Percentiles rank a stretch among this genome's conserved stretches.
Conservation (phyloP, 2,329 filamentous ascomycete species). For the Sclerotiophoma versabilis region DNA sequence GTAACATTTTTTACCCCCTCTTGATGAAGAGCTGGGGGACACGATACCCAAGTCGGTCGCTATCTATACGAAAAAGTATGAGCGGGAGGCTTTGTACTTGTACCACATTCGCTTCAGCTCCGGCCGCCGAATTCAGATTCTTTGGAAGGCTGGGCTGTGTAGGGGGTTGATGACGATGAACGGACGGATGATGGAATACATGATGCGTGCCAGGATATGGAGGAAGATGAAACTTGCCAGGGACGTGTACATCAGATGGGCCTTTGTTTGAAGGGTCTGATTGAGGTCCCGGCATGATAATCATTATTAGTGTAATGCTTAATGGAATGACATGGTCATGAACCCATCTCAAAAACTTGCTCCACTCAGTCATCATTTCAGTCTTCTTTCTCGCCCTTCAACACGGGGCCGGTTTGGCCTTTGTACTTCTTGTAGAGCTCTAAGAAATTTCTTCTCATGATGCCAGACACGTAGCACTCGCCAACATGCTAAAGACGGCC, state of each 20-base stretch:
- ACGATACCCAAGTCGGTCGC: conserved; percentile 24
- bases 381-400: not conserved
- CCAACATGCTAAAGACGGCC: not conserved
- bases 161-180: conserved; percentile 13
- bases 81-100: conserved; percentile 30
- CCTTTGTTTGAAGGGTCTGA: conserved; percentile 10
- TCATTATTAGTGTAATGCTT: conserved; percentile 46
- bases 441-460: not conserved
- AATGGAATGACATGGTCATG: conserved; percentile 38
- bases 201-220: conserved; percentile 11
- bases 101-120: conserved; percentile 42
- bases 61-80: conserved; percentile 18
- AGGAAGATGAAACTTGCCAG: conserved; percentile 1
- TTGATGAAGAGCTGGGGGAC: conserved; percentile 1
- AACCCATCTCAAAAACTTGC: conserved; percentile 6
- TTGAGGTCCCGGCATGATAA: conserved; percentile 20
- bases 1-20: conserved; percentile 15
- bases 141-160: conserved; percentile 29
- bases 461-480: not conserved
- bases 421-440: not conserved
- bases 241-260: conserved; percentile 12
- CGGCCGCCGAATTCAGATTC: conserved; percentile 27
- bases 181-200: conserved; percentile 11
- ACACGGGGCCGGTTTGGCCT: not conserved
- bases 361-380: not conserved